Evolutionary conservation across 192 early-diverging fungal species (phyloP), one percentile per base, ranked within the genome.

Genomic region (Rhizoclosmatium sp.): DNA sequence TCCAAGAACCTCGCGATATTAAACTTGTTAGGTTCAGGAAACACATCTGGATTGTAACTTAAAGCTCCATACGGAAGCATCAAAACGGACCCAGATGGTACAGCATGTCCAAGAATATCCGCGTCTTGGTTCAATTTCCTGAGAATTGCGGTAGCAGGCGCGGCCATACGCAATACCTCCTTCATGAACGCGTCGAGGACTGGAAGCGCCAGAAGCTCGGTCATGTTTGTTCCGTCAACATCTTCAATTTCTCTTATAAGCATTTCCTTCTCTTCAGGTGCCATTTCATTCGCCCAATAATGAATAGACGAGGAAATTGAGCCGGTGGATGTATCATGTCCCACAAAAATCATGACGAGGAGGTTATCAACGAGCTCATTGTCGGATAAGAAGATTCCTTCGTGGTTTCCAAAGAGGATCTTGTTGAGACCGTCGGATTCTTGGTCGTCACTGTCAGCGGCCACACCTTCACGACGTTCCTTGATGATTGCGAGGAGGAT

Each of bases 171-270:
- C 46, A 76, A 46, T 42, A 76, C 42, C 46, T 76, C 75, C 75
- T 69, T 69, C 3, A 67, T 42, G 54, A 76, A 76, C 10, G 61
- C 62, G 64, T 76, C 75, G 39, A 76, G 62, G 12, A 76, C 75
- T 14, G 75, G 75, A 16, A 76, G 39, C 2, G 4, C 31, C 16
- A 21, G 12, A 12, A 76, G 59, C 12, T 14, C 12, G 40, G 31
- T 31, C 31, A 31, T 31, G 31, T 31, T 31, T 16, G 56, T 21
- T 16, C 21, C 56, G 56, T 58, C 14, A 58, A 16, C 14, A 16
- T 58, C 56, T 16, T 16, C 14, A 58, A 76, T 42, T 46, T 76
- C 75, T 12, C 16, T 23, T 3, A n/a, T 2, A 12, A 76, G 64
- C 19, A 47, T 23, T 5, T 10, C 60, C 10, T 21, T 41, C 47